Percentiles rank a stretch among this genome's conserved stretches.
These are phyloP conservation scores for Xerophyta viscosa DNA, from an alignment of 106 monocot species.

Conservation along the genomic window DNA sequence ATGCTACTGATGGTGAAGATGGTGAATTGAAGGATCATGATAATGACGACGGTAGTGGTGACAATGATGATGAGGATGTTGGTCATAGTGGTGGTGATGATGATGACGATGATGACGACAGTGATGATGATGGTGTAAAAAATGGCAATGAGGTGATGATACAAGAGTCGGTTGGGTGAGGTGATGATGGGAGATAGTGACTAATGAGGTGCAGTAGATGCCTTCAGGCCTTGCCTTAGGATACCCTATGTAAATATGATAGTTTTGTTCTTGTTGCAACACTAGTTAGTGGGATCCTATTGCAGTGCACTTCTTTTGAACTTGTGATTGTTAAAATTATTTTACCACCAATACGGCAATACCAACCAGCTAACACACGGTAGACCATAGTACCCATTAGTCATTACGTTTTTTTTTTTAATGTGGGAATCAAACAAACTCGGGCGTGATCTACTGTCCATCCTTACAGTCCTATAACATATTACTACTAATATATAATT, in stretches of 20 bases:
- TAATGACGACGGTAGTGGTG: slow-evolving; percentile 2
- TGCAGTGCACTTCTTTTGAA: not conserved
- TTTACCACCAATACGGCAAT: too few relatives aligned
- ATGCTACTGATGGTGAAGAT: slow-evolving; percentile 9
- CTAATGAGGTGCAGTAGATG: not conserved
- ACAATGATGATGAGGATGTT: slow-evolving; percentile 44
- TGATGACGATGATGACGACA: slow-evolving; percentile 1
- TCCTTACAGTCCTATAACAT: too few relatives aligned
- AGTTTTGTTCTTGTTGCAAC: not conserved
- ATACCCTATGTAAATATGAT: not conserved
- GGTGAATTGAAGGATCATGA: not conserved
- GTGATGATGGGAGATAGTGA: not conserved
- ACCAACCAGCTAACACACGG: too few relatives aligned
- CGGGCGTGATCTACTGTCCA: too few relatives aligned
- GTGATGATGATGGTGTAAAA: slow-evolving; percentile 3
- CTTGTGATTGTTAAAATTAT: not conserved
- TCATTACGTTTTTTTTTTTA: too few relatives aligned
- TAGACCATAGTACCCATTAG: too few relatives aligned
- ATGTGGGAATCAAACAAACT: too few relatives aligned
- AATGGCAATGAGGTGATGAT: slow-evolving; percentile 34
- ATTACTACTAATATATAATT: too few relatives aligned
- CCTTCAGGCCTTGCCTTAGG: not conserved
- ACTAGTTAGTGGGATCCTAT: not conserved
- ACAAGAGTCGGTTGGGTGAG: slow-evolving; percentile 68
- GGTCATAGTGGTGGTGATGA: slow-evolving; percentile 11